Evolutionary conservation across 73 alveolate genomes (phyloP).

Genomic region (Tetrahymena thermophila): DNA sequence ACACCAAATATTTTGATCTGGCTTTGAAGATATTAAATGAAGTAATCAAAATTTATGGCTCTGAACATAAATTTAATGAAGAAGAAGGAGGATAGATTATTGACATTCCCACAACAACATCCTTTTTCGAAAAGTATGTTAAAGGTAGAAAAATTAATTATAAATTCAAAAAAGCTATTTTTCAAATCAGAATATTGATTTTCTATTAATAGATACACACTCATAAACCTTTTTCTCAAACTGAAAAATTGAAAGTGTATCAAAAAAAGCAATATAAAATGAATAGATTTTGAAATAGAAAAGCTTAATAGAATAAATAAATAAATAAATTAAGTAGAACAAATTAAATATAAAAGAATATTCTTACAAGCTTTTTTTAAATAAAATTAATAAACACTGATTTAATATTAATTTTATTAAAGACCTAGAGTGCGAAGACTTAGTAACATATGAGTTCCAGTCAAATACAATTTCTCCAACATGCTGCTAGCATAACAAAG

Average conservation of each 20-base stretch:
- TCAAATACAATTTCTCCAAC: constrained; percentile 69
- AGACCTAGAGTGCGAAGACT: constrained; percentile 43
- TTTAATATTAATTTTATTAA: too few relatives aligned
- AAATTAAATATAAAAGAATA: too few relatives aligned
- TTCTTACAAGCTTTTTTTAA: neutral
- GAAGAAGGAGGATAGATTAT: constrained; percentile 66
- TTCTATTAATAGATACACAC: neutral
- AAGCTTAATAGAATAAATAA: neutral
- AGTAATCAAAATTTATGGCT: constrained; percentile 52
- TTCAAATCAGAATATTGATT: neutral
- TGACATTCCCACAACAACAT: constrained; percentile 55
- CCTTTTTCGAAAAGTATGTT: constrained; percentile 47
- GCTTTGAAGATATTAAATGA: constrained; percentile 60
- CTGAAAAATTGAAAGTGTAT: neutral
- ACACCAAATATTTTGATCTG: constrained; percentile 31
- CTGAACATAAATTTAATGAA: constrained; percentile 49
- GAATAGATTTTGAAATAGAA: too few relatives aligned
- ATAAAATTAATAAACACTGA: too few relatives aligned
- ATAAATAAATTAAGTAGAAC: too few relatives aligned
- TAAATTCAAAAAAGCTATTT: neutral
- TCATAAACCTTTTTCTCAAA: neutral
- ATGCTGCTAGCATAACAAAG: constrained; percentile 1
- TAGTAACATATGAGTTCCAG: constrained; percentile 37
- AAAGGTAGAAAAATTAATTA: neutral
- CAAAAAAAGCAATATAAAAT: neutral